Conservation (phyloP, 1,284 basidiomycete genomes). For the Somion occarium region DNA sequence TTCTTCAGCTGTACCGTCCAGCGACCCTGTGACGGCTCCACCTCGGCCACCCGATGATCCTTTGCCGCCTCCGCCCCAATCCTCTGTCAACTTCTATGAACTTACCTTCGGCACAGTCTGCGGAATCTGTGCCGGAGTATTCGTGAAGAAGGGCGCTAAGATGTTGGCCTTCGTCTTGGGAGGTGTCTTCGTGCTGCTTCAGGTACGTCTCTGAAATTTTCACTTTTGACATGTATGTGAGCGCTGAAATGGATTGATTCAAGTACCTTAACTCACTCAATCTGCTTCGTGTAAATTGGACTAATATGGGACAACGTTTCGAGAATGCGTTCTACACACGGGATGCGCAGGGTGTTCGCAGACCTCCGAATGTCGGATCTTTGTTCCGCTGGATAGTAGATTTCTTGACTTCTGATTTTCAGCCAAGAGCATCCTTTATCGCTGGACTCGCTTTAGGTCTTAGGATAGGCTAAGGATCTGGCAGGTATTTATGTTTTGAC, state of each 20-base stretch:
- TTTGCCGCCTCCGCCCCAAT: slow-evolving; percentile 46
- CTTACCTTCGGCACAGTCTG: slow-evolving; percentile 85
- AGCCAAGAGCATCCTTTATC: slow-evolving; percentile 73
- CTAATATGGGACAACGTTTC: slow-evolving; percentile 52
- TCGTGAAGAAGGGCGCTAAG: slow-evolving; percentile 91
- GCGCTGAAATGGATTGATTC: neutral
- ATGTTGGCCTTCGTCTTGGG: slow-evolving; percentile 80
- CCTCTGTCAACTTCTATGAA: slow-evolving; percentile 77
- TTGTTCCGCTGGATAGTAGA: slow-evolving; percentile 73
- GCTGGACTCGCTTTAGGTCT: slow-evolving; percentile 69
- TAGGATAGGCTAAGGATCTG: slow-evolving; percentile 38
- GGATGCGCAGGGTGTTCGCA: slow-evolving; percentile 46
- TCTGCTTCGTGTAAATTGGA: slow-evolving; percentile 82
- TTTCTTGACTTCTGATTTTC: slow-evolving; percentile 93
- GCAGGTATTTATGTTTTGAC: no score
- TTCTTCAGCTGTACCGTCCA: neutral
- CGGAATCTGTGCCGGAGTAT: slow-evolving; percentile 88
- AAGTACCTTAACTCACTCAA: slow-evolving; percentile 76
- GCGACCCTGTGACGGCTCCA: neutral
- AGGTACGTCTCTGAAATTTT: slow-evolving; percentile 43
- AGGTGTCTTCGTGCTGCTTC: slow-evolving; percentile 81
- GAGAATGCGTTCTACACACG: slow-evolving; percentile 68
- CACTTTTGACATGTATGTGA: slow-evolving; percentile 1
- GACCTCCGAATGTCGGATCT: slow-evolving; percentile 58
- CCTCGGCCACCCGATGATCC: slow-evolving; percentile 5